Base-by-base conservation (phyloP, 2,329 filamentous ascomycete genomes). In the Scytalidium lignicola region DNA sequence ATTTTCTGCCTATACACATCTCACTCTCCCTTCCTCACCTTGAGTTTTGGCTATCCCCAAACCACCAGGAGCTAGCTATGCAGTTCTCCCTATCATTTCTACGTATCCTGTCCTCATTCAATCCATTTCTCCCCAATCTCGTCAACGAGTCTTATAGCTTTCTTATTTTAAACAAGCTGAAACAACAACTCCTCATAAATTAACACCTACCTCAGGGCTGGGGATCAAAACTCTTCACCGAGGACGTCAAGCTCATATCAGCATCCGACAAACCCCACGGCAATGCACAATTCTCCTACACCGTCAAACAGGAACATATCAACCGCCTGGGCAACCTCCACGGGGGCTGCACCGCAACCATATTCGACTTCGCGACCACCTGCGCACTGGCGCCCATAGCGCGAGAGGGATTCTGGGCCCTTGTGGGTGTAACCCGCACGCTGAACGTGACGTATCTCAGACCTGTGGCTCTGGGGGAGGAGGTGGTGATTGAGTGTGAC, bases 351-450 rank as follows among this genome's bases (percentile, higher is more conserved):
- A 74, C 80, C 0, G 78, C 86, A 2, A 83, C 83, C 0, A 66
- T 90, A 3, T 83, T 88, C 56, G 86, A 90, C 67, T 69, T 78
- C 50, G 75, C 79, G 57, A 88, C 86, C 0, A 80, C 79, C 2
- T 63, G 80, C 17, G 71, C 80, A 3, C 65, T 88, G 12, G 65
- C 75, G 9, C 72, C 83, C 32, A 64, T 85, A 46, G 74, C 75
- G 41, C 69, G 69, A 19, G 78, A 78, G 0, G 84, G 82, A 5
- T 80, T 76, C 62, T 87, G 85, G 78, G 68, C 73, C 49, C 70
- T 68, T 37, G 72, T 83, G 20, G 85, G 85, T 32, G 83, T 89
- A 21, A 82, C 74, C 60, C 75, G 85, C 50, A 83, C 79, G 21
- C 71, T 90, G 47, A 81, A 76, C 58, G 74, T 85, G 40, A 86